Evolutionary conservation across 192 early-diverging fungal species (phyloP).

Genomic region (Piromyces sp.): DNA sequence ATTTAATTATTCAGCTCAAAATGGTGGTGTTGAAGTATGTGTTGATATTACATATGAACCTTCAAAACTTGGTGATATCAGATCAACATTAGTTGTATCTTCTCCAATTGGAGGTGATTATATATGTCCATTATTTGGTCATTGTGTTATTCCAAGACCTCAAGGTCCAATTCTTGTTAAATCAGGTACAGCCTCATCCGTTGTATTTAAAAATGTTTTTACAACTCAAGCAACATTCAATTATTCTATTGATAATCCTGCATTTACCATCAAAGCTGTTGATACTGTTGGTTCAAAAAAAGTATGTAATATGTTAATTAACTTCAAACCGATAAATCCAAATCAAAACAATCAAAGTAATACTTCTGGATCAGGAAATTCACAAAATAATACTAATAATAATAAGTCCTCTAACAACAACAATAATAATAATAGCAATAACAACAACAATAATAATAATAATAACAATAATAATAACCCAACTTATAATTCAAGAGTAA

Average conservation of each 20-base stretch:
- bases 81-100: conserved; percentile 23
- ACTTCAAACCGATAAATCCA: conserved; percentile 2
- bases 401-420: neutral
- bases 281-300: conserved; percentile 36
- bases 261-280: conserved; percentile 26
- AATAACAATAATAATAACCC: neutral
- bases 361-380: neutral
- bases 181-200: conserved; percentile 14
- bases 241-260: conserved; percentile 35
- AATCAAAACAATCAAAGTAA: neutral
- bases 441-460: neutral
- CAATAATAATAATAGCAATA: neutral
- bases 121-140: conserved; percentile 31
- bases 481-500: neutral
- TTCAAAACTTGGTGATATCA: conserved; percentile 32
- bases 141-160: conserved; percentile 29
- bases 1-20: conserved; percentile 8
- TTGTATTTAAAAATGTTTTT: conserved; percentile 46
- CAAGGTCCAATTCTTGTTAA: conserved; percentile 41
- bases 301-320: conserved; percentile 21
- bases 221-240: conserved; percentile 20
- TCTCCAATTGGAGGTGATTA: conserved; percentile 39
- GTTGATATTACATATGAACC: conserved; percentile 40
- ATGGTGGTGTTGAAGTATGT: conserved; percentile 24
- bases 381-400: neutral